Evolutionary conservation across 106 monocot genomes (phyloP).

Genomic region (Hemerocallis citrina): DNA sequence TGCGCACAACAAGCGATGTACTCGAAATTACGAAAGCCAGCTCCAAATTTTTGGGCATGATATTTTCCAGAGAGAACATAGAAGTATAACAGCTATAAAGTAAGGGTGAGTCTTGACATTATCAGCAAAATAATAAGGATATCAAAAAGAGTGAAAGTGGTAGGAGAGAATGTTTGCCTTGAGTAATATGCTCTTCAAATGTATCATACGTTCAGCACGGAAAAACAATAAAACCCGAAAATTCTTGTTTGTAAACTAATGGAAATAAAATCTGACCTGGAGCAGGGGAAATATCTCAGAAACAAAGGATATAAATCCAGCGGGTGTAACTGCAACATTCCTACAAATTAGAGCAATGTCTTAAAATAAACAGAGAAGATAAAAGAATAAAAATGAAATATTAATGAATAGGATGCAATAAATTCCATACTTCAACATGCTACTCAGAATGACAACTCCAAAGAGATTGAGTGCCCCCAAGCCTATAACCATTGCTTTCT

Average conservation of each 20-base stretch:
- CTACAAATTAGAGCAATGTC: constrained; percentile 27
- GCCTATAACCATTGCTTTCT: constrained; percentile 85
- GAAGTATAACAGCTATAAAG: no score
- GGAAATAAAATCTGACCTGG: constrained; percentile 40
- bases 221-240: not conserved
- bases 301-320: constrained; percentile 84
- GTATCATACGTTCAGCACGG: not conserved
- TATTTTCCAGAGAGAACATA: no score
- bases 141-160: not conserved
- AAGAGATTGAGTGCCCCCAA: constrained; percentile 92
- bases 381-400: not conserved
- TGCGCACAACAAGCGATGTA: no score
- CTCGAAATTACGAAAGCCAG: no score
- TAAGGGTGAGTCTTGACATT: no score
- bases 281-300: constrained; percentile 82
- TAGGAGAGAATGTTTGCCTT: not conserved
- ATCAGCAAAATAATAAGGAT: not conserved
- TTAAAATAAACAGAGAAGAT: constrained; percentile 5
- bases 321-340: constrained; percentile 36
- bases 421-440: constrained; percentile 67
- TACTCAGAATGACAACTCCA: constrained; percentile 75
- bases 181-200: not conserved
- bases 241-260: not conserved
- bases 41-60: no score
- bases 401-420: not conserved